These are phyloP conservation scores for Phytophthora rubi DNA, from an alignment of 352 stramenopile genomes.

Conservation along the genomic window DNA sequence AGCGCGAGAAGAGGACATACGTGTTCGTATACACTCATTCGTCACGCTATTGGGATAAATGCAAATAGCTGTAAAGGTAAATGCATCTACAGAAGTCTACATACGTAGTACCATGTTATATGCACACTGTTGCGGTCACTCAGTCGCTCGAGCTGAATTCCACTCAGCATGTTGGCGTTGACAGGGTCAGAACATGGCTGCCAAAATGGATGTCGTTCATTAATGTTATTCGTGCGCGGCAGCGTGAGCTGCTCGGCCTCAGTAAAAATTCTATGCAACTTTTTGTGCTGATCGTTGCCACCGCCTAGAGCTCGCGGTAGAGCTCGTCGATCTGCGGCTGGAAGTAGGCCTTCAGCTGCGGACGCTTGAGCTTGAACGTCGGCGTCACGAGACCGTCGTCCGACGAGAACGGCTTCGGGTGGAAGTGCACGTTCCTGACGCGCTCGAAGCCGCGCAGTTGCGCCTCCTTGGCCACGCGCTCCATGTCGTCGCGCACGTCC, in stretches of 20 bases:
- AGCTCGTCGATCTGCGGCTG: slow-evolving; percentile 56
- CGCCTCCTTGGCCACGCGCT: slow-evolving; percentile 41
- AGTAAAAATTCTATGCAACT: too few relatives aligned
- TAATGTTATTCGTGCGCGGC: too few relatives aligned
- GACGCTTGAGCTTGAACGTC: slow-evolving; percentile 94
- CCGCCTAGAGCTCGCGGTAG: slow-evolving; percentile 38
- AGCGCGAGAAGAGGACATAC: slow-evolving; percentile 1
- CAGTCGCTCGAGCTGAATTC: too few relatives aligned
- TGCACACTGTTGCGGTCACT: too few relatives aligned
- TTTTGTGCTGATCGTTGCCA: background rate
- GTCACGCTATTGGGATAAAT: slow-evolving; percentile 16
- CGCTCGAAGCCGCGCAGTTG: slow-evolving; percentile 91
- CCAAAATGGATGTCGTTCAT: too few relatives aligned
- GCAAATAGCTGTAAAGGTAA: slow-evolving; percentile 24
- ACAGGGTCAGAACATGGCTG: too few relatives aligned
- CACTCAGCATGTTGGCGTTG: too few relatives aligned
- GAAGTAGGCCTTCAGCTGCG: slow-evolving; percentile 60
- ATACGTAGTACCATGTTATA: too few relatives aligned
- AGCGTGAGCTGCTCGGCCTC: too few relatives aligned
- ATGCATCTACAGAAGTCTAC: background rate
- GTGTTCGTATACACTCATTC: slow-evolving; percentile 1
- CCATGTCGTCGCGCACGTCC: slow-evolving; percentile 35
- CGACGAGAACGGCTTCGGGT: slow-evolving; percentile 76
- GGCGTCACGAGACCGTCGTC: slow-evolving; percentile 93
- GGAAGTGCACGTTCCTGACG: slow-evolving; percentile 81